Conservation (phyloP, 495 filamentous ascomycete species). For the Hypoxylon crocopeplum region DNA sequence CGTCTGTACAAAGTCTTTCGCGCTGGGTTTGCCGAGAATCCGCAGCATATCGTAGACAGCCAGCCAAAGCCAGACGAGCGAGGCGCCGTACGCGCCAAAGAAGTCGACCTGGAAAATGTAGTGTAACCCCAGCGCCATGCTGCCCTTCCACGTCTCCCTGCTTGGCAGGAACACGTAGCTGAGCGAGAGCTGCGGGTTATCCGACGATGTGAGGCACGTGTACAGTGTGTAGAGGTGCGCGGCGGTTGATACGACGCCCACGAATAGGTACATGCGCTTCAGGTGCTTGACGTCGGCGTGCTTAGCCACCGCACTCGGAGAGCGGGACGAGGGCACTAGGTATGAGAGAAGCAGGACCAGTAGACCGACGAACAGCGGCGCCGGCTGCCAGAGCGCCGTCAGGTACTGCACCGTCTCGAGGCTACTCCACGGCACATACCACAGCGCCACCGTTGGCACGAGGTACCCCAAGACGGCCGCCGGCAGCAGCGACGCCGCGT, state of each 20-base stretch:
- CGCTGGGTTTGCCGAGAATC: conserved; percentile 16
- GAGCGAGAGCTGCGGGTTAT: conserved; percentile 31
- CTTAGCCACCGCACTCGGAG: not conserved
- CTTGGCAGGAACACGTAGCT: conserved; percentile 37
- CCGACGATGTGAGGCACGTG: conserved; percentile 23
- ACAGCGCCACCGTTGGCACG: conserved; percentile 45
- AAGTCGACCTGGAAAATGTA: conserved; percentile 42
- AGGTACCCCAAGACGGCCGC: conserved; percentile 41
- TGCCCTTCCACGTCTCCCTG: conserved; percentile 13
- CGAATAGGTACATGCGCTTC: conserved; percentile 33
- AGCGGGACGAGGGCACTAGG: not conserved
- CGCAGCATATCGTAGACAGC: conserved; percentile 33
- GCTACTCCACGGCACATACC: conserved; percentile 34
- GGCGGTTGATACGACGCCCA: conserved; percentile 20
- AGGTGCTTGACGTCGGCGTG: conserved; percentile 35
- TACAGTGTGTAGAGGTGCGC: conserved; percentile 28
- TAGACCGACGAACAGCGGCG: conserved; percentile 41
- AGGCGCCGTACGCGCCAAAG: conserved; percentile 31
- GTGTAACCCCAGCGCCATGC: conserved; percentile 34
- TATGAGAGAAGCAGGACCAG: conserved; percentile 31
- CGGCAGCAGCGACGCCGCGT: conserved; percentile 44
- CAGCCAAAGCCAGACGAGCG: conserved; percentile 38
- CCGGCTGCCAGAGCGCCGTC: conserved; percentile 47
- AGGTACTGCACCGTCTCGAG: conserved; percentile 38
- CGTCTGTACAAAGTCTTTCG: conserved; percentile 15